phyloP scores from a whole-genome alignment of 2,329 filamentous ascomycete species.

The Cercospora sojina region DNA sequence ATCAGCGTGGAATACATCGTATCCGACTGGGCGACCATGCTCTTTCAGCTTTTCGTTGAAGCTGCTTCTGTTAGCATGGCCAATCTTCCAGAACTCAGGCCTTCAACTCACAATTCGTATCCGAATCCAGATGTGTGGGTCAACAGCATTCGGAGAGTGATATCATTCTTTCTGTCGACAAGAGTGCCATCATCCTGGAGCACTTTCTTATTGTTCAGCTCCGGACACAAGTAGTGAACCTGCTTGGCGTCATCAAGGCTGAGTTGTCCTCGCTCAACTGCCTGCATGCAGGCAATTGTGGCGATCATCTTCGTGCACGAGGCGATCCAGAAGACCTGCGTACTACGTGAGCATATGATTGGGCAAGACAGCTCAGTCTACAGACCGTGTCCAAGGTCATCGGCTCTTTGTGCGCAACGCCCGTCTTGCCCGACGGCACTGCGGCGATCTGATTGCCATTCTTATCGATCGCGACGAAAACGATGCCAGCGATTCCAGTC shows the following conservation, averaged over 20 bases:
- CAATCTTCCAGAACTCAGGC: background rate
- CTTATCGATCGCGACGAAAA: constrained; percentile 49
- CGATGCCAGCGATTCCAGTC: constrained; percentile 44
- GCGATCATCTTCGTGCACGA: constrained; percentile 50
- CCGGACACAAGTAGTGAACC: constrained; percentile 44
- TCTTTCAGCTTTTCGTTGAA: constrained; percentile 47
- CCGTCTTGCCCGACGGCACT: constrained; percentile 45
- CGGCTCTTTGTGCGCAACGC: constrained; percentile 45
- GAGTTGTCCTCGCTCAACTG: constrained; percentile 47
- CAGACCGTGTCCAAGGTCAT: constrained; percentile 57
- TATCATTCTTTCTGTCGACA: constrained; percentile 45
- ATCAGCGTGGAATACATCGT: constrained; percentile 59
- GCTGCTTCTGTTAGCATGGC: constrained; percentile 21
- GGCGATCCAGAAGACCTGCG: constrained; percentile 56
- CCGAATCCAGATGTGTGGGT: constrained; percentile 53
- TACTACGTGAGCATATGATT: background rate
- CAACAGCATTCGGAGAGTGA: constrained; percentile 54
- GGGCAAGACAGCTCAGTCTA: background rate
- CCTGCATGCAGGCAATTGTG: constrained; percentile 50
- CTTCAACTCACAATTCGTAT: constrained; percentile 44
- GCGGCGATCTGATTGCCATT: constrained; percentile 45
- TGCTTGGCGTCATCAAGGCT: constrained; percentile 44
- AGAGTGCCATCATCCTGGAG: constrained; percentile 44
- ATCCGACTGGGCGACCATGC: constrained; percentile 49
- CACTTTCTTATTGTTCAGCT: constrained; percentile 46